Evolutionary conservation across 2,329 filamentous ascomycete species (phyloP), one percentile per base, ranked within the genome.

Genomic region (Exophiala alcalophila): DNA sequence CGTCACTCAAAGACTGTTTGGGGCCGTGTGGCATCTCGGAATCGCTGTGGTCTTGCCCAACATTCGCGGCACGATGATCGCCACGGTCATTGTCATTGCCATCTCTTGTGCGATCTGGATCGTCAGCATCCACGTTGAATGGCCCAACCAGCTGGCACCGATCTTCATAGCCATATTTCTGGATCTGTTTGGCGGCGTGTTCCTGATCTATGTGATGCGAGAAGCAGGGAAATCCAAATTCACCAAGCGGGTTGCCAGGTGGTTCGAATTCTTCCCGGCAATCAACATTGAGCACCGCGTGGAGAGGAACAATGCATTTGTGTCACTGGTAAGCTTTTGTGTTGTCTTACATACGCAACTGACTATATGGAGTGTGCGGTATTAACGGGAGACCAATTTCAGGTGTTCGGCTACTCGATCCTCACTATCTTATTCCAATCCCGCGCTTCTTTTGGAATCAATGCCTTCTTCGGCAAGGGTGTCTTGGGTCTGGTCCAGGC

Each of bases 251-350:
- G 24, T 57, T 16, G 38, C 39, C 6, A 44, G 40, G 14, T 40
- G 25, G 3, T 77, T 80, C 44, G 77, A 81, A 49, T 81, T 81
- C 59, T 74, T 71, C 39, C 80, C 78, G 2, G 78, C 76, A 0
- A 65, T 77, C 32, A 83, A 81, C 52, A 83, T 83, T 50, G 80
- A 83, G 61, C 80, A 84, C 59, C 73, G 77, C 40, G 77, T 79
- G 4, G 80, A 83, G 59, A 67, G 80, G 5, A 83, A 76, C 20
- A 77, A 77, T 43, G 79, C 79, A 0, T 84, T 83, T 55, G 76
- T 83, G 0, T 76, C 78, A 0, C 65, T 83, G 2, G 78, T 50
- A 31, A 24, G 32, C n/a, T n/a, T n/a, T n/a, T n/a, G n/a, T n/a
- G n/a, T n/a, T n/a, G n/a, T n/a, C n/a, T n/a, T n/a, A n/a, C n/a